phyloP scores from a whole-genome alignment of 2,329 filamentous ascomycete genomes.

The Pseudonectria buxi region DNA sequence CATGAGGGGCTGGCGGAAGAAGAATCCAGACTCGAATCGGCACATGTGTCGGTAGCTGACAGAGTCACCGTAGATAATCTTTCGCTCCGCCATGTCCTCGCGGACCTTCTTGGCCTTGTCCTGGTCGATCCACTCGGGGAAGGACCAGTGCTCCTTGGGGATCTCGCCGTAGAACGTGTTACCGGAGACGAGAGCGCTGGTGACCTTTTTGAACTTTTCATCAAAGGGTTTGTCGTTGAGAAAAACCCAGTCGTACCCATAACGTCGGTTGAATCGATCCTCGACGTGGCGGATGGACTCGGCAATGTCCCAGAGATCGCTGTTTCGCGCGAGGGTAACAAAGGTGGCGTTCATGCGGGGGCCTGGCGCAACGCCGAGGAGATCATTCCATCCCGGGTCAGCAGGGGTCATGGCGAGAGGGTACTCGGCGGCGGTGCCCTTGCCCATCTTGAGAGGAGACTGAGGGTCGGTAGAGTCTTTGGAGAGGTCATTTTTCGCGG shows the following conservation, averaged over 20 bases:
- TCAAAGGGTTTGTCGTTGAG: constrained; percentile 95
- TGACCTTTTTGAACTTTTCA: constrained; percentile 88
- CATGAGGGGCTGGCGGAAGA: constrained; percentile 93
- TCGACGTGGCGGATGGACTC: constrained; percentile 94
- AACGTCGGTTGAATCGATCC: constrained; percentile 95
- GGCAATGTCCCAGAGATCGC: constrained; percentile 93
- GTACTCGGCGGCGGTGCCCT: constrained; percentile 29
- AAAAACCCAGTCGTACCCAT: constrained; percentile 99
- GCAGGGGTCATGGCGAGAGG: constrained; percentile 47
- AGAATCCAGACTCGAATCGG: constrained; percentile 97
- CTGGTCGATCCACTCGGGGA: constrained; percentile 91
- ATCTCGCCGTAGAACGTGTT: constrained; percentile 89
- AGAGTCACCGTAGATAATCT: constrained; percentile 98
- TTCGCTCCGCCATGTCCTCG: constrained; percentile 86
- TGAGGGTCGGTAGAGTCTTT: constrained; percentile 15
- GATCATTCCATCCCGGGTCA: constrained; percentile 46
- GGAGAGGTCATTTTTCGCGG: constrained; percentile 6
- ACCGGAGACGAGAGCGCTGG: constrained; percentile 81
- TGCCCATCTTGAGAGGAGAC: constrained; percentile 18
- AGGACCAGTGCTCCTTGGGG: constrained; percentile 91
- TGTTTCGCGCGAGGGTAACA: constrained; percentile 88
- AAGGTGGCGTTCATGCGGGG: constrained; percentile 95
- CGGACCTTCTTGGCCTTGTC: constrained; percentile 85
- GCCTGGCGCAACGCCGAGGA: constrained; percentile 50
- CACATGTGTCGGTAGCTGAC: constrained; percentile 99